Evolutionary conservation across 2,329 filamentous ascomycete species (phyloP).

Genomic region (Fusarium continuum): DNA sequence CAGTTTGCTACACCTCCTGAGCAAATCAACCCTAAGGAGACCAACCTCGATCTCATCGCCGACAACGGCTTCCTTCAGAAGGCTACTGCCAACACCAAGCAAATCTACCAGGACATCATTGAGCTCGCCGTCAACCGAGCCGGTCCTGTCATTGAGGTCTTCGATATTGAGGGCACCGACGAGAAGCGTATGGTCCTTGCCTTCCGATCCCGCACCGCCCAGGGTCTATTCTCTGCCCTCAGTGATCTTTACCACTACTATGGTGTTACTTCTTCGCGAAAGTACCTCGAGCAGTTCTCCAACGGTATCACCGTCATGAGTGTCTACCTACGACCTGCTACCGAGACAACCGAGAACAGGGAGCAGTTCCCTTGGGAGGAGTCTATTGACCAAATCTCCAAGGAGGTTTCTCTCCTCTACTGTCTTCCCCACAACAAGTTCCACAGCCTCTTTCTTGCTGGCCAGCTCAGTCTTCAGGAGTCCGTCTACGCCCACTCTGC

Average conservation of each 20-base stretch:
- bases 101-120: constrained; percentile 95
- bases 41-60: constrained; percentile 87
- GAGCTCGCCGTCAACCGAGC: constrained; percentile 83
- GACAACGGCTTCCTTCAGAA: constrained; percentile 96
- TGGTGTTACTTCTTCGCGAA: constrained; percentile 92
- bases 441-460: constrained; percentile 85
- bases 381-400: constrained; percentile 98
- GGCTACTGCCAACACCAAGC: constrained; percentile 93
- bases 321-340: constrained; percentile 84
- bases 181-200: constrained; percentile 96
- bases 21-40: constrained; percentile 80
- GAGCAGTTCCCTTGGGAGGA: constrained; percentile 79
- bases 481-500: constrained; percentile 97
- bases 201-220: constrained; percentile 90
- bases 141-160: constrained; percentile 96
- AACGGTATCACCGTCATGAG: constrained; percentile 98
- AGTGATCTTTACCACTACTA: constrained; percentile 99
- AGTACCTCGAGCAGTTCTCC: constrained; percentile 98
- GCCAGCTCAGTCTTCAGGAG: constrained; percentile 90
- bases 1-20: constrained; percentile 80
- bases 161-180: constrained; percentile 88
- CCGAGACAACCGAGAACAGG: constrained; percentile 55
- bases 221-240: constrained; percentile 92
- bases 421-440: constrained; percentile 98
- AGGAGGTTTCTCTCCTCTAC: constrained; percentile 96